Percentiles rank a stretch among this genome's conserved stretches.
These are phyloP conservation scores for Lasiodiplodia citricola DNA, from an alignment of 2,329 filamentous ascomycete species.

Conservation along the genomic window DNA sequence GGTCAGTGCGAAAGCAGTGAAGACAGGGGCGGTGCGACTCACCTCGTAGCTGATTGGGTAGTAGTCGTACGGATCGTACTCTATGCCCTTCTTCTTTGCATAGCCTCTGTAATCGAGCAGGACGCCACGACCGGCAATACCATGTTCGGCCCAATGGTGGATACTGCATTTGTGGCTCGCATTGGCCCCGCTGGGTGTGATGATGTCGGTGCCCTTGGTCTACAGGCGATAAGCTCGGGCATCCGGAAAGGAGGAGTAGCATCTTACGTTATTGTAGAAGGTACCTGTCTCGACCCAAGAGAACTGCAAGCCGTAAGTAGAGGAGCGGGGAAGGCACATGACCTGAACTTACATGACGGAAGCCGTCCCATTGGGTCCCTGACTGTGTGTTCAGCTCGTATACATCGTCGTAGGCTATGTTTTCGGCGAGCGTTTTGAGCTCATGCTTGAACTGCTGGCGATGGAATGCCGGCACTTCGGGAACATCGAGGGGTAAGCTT, in stretches of 20 bases:
- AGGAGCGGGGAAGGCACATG: neutral
- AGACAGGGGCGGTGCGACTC: neutral
- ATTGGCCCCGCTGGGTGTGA: conserved; percentile 42
- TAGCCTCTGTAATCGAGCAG: conserved; percentile 52
- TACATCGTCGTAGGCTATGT: conserved; percentile 49
- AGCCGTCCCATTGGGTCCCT: conserved; percentile 54
- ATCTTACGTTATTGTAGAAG: conserved; percentile 49
- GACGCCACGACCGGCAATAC: conserved; percentile 51
- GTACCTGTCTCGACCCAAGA: conserved; percentile 45
- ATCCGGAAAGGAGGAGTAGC: neutral
- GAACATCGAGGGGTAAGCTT: conserved; percentile 59
- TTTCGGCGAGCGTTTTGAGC: conserved; percentile 52
- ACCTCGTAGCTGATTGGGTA: conserved; percentile 48
- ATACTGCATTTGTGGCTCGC: conserved; percentile 52
- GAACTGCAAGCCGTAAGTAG: conserved; percentile 34
- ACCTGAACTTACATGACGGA: conserved; percentile 41
- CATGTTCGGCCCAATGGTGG: conserved; percentile 53
- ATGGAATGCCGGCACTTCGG: conserved; percentile 58
- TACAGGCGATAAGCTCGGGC: neutral
- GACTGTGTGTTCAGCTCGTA: conserved; percentile 52
- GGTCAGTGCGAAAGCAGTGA: neutral
- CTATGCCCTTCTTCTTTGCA: conserved; percentile 48
- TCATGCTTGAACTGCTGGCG: conserved; percentile 61
- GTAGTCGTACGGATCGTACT: conserved; percentile 49
- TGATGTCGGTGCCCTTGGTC: conserved; percentile 47